These are phyloP conservation scores for Colletotrichum gloeosporioides DNA, from an alignment of 2,329 filamentous ascomycete genomes.

Conservation along the genomic window DNA sequence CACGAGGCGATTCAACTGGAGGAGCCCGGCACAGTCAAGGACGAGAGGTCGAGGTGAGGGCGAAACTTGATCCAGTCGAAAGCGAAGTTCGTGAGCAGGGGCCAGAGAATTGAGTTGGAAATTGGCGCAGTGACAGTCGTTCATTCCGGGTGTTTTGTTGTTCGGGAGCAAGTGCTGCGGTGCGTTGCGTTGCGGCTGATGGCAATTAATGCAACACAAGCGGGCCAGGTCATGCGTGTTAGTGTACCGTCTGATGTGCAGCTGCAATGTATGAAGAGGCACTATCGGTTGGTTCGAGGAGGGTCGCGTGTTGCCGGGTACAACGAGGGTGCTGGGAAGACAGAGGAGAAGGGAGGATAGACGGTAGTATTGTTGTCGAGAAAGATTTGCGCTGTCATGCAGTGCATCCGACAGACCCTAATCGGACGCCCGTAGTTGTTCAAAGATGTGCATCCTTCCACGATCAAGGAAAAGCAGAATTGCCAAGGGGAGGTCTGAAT, in stretches of 20 bases:
- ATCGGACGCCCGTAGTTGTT: not conserved
- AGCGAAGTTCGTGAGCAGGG: not conserved
- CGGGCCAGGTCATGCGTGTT: not conserved
- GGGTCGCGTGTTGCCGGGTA: not conserved
- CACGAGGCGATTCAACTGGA: not conserved
- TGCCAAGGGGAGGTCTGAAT: not conserved
- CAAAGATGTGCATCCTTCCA: not conserved
- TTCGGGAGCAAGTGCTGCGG: not conserved
- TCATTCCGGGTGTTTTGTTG: not conserved
- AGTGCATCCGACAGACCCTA: not conserved
- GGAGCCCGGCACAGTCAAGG: not conserved
- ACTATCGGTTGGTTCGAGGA: not conserved
- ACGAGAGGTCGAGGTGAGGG: not conserved
- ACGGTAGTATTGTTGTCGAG: not conserved
- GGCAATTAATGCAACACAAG: not conserved
- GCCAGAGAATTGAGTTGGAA: not conserved
- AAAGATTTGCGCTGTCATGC: not conserved
- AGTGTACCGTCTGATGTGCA: not conserved
- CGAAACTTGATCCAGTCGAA: not conserved
- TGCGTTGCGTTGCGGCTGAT: constrained; percentile 1
- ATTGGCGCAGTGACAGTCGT: not conserved
- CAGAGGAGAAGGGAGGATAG: not conserved
- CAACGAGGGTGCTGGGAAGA: not conserved
- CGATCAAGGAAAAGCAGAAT: not conserved
- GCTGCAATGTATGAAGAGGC: not conserved